Evolutionary conservation across 305 asterid species (phyloP).

Genomic region (Fraxinus velutina): DNA sequence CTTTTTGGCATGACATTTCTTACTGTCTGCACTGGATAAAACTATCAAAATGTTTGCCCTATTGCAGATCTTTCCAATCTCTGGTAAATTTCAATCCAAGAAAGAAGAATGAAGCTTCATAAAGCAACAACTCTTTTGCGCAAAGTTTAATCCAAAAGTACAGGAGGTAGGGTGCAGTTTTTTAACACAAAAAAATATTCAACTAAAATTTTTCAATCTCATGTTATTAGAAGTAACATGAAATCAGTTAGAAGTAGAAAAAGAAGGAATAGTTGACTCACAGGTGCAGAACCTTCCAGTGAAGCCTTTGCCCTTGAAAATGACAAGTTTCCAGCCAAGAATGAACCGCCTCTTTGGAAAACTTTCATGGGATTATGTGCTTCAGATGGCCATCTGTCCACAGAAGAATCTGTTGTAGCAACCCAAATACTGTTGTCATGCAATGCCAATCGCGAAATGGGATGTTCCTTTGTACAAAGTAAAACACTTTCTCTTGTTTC

Average conservation of each 20-base stretch:
- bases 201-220: not conserved
- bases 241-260: constrained; percentile 13
- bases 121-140: too few species aligned
- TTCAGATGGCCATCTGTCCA: constrained; percentile 91
- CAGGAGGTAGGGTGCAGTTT: not conserved
- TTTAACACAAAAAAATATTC: not conserved
- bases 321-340: constrained; percentile 92
- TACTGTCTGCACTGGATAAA: too few species aligned
- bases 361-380: constrained; percentile 68
- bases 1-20: too few species aligned
- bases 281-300: constrained; percentile 90
- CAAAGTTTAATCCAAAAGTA: not conserved
- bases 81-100: too few species aligned
- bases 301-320: constrained; percentile 91
- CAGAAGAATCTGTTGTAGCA: constrained; percentile 86
- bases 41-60: too few species aligned
- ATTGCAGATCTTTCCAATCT: too few species aligned
- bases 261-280: constrained; percentile 40
- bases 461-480: constrained; percentile 77
- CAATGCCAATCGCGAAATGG: constrained; percentile 69
- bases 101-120: too few species aligned
- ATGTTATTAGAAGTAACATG: not conserved
- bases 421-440: constrained; percentile 86
- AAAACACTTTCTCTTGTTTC: constrained; percentile 82
- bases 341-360: constrained; percentile 84